phyloP scores from a whole-genome alignment of 352 stramenopile species.

The Saprolegnia diclina region DNA sequence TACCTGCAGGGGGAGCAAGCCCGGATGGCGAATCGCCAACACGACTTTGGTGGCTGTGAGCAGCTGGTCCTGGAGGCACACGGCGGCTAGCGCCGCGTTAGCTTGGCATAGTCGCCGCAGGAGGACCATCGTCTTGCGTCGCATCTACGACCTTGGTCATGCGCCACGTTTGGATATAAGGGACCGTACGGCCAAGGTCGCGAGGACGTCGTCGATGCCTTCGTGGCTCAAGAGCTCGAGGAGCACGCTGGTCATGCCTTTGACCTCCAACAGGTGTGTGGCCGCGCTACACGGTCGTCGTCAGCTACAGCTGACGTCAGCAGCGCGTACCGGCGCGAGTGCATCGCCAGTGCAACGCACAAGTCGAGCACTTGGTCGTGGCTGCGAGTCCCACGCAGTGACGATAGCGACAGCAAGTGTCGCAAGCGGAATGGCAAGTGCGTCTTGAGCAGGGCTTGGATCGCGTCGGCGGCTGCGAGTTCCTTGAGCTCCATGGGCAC shows the following conservation, averaged over 20 bases:
- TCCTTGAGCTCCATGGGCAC: slow-evolving; percentile 44
- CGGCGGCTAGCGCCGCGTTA: neutral
- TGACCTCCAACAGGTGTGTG: slow-evolving; percentile 8
- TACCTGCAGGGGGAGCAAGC: slow-evolving; percentile 8
- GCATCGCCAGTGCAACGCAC: slow-evolving; percentile 37
- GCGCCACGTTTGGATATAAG: too few species aligned
- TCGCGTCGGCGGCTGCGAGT: slow-evolving; percentile 44
- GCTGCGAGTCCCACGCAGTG: slow-evolving; percentile 38
- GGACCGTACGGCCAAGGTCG: neutral
- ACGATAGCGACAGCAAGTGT: slow-evolving; percentile 41
- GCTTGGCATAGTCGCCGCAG: slow-evolving; percentile 30
- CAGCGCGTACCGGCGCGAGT: slow-evolving; percentile 38
- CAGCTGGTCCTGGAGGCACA: slow-evolving; percentile 13
- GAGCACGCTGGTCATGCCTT: neutral
- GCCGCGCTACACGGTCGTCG: neutral
- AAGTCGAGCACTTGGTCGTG: slow-evolving; percentile 59
- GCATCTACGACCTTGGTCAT: neutral
- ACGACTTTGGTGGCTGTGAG: slow-evolving; percentile 24
- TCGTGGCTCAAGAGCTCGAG: slow-evolving; percentile 2
- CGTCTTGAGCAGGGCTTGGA: slow-evolving; percentile 56
- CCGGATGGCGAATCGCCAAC: slow-evolving; percentile 14
- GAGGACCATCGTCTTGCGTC: slow-evolving; percentile 26
- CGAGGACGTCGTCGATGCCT: slow-evolving; percentile 4
- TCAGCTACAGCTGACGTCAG: neutral
- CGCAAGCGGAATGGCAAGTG: slow-evolving; percentile 44